Base-by-base conservation (phyloP, 495 filamentous ascomycete genomes). In the Tuber brumale region DNA sequence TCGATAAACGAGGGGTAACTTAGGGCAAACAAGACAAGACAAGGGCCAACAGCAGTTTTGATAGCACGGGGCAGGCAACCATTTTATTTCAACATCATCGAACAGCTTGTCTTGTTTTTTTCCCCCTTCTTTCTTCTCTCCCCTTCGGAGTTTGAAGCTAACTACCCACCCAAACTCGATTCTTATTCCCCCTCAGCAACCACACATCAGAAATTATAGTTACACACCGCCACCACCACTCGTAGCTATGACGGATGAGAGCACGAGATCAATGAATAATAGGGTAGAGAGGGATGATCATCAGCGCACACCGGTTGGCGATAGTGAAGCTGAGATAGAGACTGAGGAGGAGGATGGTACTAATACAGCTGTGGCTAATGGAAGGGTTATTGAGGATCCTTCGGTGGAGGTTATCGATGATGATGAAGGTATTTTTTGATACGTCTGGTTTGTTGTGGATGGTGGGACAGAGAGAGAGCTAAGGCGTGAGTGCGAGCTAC, bases 381-480 rank as follows among this genome's bases (percentile, higher is more conserved):
- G 57, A 31, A 66, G 57, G 57, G 31, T 66, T 66, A 66, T 66
- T 35, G 70, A 76, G 19, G 74, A 70, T 44, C 41, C 76, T 42
- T 70, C 73, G 44, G 77, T 81, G 23, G 76, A 83, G 46, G 76
- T 81, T 46, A 83, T 83, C 51, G 79, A 79, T 8, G 79, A 83
- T 70, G 82, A 83, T 76, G 81, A 82, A 82, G 80, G 80, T 76
- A 57, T 72, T 80, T 61, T n/a, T 61, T 27, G 27, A 61, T 61
- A 10, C 9, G 51, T 75, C 70, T 72, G 72, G 57, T 78, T 79
- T 70, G 48, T 43, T 72, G 66, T 44, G n/a, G 0, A 31, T 61
- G 51, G n/a, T 27, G 9, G 10, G n/a, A 27, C 10, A 27, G 23
- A 51, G 51, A 27, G 51, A 27, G 9, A 51, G 27, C 75, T 79